Evolutionary conservation across 139 green algal species (phyloP), one percentile per base, ranked within the genome.

Genomic region (Chlorella sp.): DNA sequence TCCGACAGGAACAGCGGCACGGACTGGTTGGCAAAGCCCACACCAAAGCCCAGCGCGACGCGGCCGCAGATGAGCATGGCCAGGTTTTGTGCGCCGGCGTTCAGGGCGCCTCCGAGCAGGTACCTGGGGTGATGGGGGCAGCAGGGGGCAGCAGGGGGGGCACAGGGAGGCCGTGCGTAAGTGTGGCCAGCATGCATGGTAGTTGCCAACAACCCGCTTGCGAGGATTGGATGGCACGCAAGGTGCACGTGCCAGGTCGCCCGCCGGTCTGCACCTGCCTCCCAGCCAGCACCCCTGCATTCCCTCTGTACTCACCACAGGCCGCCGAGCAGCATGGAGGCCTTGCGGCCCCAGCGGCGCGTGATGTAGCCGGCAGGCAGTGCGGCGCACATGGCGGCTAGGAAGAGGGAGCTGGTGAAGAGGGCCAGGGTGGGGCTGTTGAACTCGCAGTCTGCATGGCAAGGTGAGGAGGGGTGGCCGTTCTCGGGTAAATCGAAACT

Each of bases 321-420:
- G 78, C 85, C 87, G 19, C 76, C 82, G 1, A 87, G 28, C 28
- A 94, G 77, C 88, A 95, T 95, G 78, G 86, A 90, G 14, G 56
- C 19, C 73, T 89, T 76, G 69, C 69, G 69, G 40, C 69, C 69
- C 5, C 19, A 69, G 34, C 76, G 34, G 40, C 70, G 73, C 11
- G 81, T 92, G 17, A 85, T 69, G 40, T 41, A 80, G 26, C 56
- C 76, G 2, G 86, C 89, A 8, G 64, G 26, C 30, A 90, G 64
- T 19, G 68, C 80, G n/a, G 77, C 80, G 19, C 88, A 76, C 34
- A 89, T 48, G 58, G 82, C 86, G 28, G 86, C 86, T 22, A 95
- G 75, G 85, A 95, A 96, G 20, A 97, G 85, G 68, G 87, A 92
- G 43, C 88, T 93, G 1, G 93, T 96, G 83, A 96, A 96, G 62